A percentile compares a stretch with the other conserved stretches of the same genome.
Conservation (phyloP, 208 protist species). For the Crithidia sp. region DNA sequence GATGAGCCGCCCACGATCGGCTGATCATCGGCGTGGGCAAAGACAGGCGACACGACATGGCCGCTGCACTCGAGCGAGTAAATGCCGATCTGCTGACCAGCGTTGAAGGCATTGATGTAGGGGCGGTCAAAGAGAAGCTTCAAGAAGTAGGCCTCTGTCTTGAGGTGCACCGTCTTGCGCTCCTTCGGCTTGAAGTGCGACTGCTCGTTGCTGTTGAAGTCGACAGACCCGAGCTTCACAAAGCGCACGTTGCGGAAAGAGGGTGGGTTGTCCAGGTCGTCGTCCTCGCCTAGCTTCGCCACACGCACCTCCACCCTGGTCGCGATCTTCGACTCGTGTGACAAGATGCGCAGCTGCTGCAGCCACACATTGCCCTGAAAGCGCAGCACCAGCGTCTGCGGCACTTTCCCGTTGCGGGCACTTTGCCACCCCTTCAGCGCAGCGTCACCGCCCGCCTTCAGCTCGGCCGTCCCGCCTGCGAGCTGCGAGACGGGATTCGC, state of each 20-base stretch:
- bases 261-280: conserved; percentile 38
- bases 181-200: conserved; percentile 83
- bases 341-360: conserved; percentile 82
- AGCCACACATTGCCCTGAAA: conserved; percentile 88
- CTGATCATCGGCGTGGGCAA: conserved; percentile 28
- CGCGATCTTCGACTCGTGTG: conserved; percentile 88
- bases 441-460: conserved; percentile 11
- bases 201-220: conserved; percentile 86
- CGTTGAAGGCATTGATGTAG: conserved; percentile 77
- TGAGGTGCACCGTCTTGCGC: conserved; percentile 90
- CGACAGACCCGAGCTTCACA: conserved; percentile 77
- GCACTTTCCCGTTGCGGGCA: conserved; percentile 61
- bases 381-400: conserved; percentile 84
- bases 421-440: conserved; percentile 77
- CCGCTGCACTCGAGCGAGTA: conserved; percentile 88
- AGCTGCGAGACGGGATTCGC: conserved; percentile 67
- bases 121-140: conserved; percentile 84
- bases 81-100: conserved; percentile 76
- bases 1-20: background rate
- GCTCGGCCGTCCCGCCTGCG: conserved; percentile 25
- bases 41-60: conserved; percentile 28
- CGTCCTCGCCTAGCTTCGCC: conserved; percentile 48
- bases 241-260: conserved; percentile 79
- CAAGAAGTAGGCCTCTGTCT: conserved; percentile 84
- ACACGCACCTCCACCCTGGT: conserved; percentile 87